These are phyloP conservation scores for Nothophaeocryptopus gaeumannii DNA, from an alignment of 2,329 filamentous ascomycete genomes.

Conservation along the genomic window DNA sequence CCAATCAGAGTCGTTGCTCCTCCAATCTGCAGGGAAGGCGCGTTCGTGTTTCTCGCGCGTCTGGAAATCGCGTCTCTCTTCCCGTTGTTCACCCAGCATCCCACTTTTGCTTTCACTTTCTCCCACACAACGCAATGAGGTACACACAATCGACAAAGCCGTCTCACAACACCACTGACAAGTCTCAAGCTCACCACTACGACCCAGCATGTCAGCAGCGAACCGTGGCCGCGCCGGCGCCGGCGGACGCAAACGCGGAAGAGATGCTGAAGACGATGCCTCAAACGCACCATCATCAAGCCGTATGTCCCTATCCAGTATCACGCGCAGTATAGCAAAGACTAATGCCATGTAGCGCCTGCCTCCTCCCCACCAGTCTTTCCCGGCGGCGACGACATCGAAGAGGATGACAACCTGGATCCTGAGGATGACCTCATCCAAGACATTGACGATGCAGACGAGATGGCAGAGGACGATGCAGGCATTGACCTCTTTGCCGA, in stretches of 20 bases:
- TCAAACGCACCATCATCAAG: slow-evolving; percentile 61
- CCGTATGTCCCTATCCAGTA: slow-evolving; percentile 50
- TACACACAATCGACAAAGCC: background rate
- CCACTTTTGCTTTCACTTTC: background rate
- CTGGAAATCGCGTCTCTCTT: background rate
- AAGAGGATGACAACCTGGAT: slow-evolving; percentile 67
- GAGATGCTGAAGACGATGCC: slow-evolving; percentile 64
- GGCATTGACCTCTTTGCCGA: slow-evolving; percentile 71
- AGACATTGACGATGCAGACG: slow-evolving; percentile 66
- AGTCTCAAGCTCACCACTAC: slow-evolving; percentile 3
- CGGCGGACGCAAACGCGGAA: slow-evolving; percentile 60
- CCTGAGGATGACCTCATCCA: slow-evolving; percentile 65
- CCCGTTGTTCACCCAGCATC: slow-evolving; percentile 3
- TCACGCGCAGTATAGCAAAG: background rate
- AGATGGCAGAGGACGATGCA: slow-evolving; percentile 67
- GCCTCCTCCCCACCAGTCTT: slow-evolving; percentile 64
- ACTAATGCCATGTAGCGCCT: slow-evolving; percentile 41
- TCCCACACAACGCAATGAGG: slow-evolving; percentile 2
- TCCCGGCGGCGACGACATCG: slow-evolving; percentile 63
- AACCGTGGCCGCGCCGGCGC: slow-evolving; percentile 65
- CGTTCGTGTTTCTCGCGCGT: slow-evolving; percentile 1
- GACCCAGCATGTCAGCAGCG: slow-evolving; percentile 72
- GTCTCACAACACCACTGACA: background rate
- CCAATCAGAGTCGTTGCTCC: no score
- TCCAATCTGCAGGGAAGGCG: no score